Conservation (phyloP, 257 asterid species). For the Solanum chilense region DNA sequence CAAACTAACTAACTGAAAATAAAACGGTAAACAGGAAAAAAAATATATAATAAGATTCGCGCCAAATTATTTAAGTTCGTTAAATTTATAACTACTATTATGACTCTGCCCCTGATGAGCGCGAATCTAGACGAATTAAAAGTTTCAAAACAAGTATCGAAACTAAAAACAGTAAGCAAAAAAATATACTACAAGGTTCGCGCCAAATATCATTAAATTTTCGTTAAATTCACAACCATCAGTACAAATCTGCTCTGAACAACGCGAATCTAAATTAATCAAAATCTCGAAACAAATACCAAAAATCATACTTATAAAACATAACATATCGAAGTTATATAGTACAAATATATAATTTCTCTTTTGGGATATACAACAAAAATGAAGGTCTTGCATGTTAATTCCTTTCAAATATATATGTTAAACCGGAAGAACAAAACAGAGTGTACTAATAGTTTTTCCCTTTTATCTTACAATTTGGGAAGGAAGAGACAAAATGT, state of each 20-base stretch:
- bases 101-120: accelerated
- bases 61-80: not conserved
- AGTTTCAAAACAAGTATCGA: too few relatives aligned
- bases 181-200: too few relatives aligned
- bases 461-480: not conserved
- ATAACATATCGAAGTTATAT: not conserved
- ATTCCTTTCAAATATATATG: not conserved
- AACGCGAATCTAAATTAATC: not conserved
- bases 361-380: not conserved
- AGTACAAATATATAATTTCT: not conserved
- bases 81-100: not conserved
- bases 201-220: not conserved
- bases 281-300: not conserved
- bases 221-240: not conserved
- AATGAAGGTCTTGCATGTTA: not conserved
- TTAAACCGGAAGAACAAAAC: not conserved
- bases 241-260: too few relatives aligned
- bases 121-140: not conserved
- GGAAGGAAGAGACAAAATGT: not conserved
- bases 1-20: too few relatives aligned
- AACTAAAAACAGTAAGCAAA: too few relatives aligned
- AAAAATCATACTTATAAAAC: not conserved
- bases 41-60: not conserved
- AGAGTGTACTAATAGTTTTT: not conserved
- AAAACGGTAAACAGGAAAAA: too few relatives aligned